Conservation (phyloP, 345 rosid species). For the Brassica juncea region DNA sequence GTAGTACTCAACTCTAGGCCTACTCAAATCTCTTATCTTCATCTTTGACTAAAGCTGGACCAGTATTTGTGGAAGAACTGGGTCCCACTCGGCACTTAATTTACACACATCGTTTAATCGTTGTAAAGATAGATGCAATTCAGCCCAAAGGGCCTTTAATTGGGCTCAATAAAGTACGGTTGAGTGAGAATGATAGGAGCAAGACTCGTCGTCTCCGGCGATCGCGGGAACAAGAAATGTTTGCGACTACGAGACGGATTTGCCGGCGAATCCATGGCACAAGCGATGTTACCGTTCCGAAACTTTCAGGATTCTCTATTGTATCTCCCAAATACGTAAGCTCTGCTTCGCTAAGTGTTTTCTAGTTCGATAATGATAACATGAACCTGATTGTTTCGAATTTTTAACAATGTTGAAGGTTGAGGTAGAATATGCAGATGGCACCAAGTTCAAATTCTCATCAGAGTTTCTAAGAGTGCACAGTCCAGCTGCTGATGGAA, state of each 20-base stretch:
- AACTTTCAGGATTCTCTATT: slow-evolving; percentile 55
- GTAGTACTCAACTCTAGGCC: not conserved
- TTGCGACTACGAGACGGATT: slow-evolving; percentile 38
- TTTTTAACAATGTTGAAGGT: slow-evolving; percentile 47
- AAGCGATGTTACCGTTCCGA: slow-evolving; percentile 37
- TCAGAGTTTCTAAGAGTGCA: slow-evolving; percentile 76
- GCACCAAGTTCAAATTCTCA: slow-evolving; percentile 58
- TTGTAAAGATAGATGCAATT: not conserved
- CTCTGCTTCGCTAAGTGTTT: not conserved
- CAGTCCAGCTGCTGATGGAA: slow-evolving; percentile 93
- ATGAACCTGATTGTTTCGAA: slow-evolving; percentile 14
- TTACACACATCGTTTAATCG: not conserved
- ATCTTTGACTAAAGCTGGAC: slow-evolving; percentile 22
- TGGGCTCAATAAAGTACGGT: not conserved
- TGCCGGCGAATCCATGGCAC: slow-evolving; percentile 46
- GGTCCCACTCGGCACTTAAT: not conserved
- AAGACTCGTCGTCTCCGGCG: slow-evolving; percentile 16
- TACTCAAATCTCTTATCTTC: not conserved
- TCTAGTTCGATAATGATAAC: not conserved
- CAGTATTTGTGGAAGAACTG: slow-evolving; percentile 2
- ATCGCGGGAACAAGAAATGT: slow-evolving; percentile 32
- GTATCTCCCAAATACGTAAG: slow-evolving; percentile 64
- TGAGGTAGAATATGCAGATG: slow-evolving; percentile 74
- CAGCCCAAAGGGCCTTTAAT: not conserved
- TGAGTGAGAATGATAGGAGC: not conserved